phyloP scores from a whole-genome alignment of 345 rosid genomes.

The Luvunga scandens region DNA sequence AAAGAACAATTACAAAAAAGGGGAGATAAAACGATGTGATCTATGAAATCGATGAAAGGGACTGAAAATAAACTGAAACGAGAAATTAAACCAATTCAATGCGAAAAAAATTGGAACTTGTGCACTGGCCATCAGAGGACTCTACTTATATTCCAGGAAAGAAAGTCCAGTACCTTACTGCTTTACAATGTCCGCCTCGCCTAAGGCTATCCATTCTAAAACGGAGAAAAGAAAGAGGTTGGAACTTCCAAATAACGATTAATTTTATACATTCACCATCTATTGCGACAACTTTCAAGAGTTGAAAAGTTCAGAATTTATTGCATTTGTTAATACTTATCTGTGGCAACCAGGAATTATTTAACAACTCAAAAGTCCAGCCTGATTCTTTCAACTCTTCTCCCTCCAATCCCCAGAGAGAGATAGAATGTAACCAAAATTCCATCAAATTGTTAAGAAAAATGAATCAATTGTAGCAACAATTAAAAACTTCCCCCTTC shows the following conservation, averaged over 20 bases:
- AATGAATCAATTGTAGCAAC: background rate
- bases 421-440: no score
- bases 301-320: constrained; percentile 7
- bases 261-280: background rate
- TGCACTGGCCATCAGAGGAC: background rate
- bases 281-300: background rate
- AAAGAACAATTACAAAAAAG: background rate
- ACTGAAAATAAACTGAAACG: background rate
- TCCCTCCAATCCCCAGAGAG: background rate
- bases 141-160: no score
- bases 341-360: background rate
- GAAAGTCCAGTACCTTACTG: background rate
- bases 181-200: background rate
- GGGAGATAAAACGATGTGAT: background rate
- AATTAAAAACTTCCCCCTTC: background rate
- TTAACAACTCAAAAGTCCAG: constrained; percentile 1
- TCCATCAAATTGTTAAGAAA: background rate
- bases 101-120: background rate
- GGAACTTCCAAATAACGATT: background rate
- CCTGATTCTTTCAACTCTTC: background rate
- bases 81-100: constrained; percentile 8
- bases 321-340: background rate
- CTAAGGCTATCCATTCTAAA: background rate
- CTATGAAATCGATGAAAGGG: background rate
- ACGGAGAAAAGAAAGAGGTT: background rate